Conservation (phyloP, 2,329 filamentous ascomycete genomes). For the Verticillium isaacii region DNA sequence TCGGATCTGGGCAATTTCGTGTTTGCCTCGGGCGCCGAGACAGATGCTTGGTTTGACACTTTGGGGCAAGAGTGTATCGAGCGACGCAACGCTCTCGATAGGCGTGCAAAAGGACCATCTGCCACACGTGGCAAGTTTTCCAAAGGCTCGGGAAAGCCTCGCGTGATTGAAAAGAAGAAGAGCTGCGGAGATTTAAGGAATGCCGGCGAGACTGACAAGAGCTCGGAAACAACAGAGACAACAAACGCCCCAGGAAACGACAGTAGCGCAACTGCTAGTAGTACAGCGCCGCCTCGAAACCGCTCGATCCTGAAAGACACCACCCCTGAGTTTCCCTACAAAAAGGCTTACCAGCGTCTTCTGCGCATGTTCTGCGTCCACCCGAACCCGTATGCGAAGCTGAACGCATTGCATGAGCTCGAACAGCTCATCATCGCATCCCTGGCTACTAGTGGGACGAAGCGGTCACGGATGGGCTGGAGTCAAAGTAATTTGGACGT, state of each 20-base stretch:
- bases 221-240: slow-evolving; percentile 31
- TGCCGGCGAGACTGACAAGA: slow-evolving; percentile 37
- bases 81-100: slow-evolving; percentile 51
- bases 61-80: slow-evolving; percentile 63
- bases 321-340: slow-evolving; percentile 67
- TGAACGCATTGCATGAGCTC: slow-evolving; percentile 77
- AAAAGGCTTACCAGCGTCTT: slow-evolving; percentile 71
- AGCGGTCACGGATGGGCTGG: slow-evolving; percentile 23
- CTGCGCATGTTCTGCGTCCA: slow-evolving; percentile 85
- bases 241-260: slow-evolving; percentile 34
- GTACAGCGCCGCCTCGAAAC: slow-evolving; percentile 7
- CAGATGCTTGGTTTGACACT: slow-evolving; percentile 78
- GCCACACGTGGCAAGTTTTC: slow-evolving; percentile 24
- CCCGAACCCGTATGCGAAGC: slow-evolving; percentile 80
- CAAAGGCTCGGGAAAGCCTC: slow-evolving; percentile 31
- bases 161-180: slow-evolving; percentile 59
- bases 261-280: slow-evolving; percentile 34
- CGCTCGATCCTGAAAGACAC: slow-evolving; percentile 22
- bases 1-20: slow-evolving; percentile 87
- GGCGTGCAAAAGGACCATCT: slow-evolving; percentile 31
- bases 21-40: slow-evolving; percentile 87
- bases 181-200: slow-evolving; percentile 62
- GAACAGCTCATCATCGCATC: slow-evolving; percentile 77
- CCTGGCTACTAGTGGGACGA: slow-evolving; percentile 35
- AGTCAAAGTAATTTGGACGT: slow-evolving; percentile 29